Evolutionary conservation across 2,329 filamentous ascomycete species (phyloP).

Genomic region (Sphaerulina musiva): DNA sequence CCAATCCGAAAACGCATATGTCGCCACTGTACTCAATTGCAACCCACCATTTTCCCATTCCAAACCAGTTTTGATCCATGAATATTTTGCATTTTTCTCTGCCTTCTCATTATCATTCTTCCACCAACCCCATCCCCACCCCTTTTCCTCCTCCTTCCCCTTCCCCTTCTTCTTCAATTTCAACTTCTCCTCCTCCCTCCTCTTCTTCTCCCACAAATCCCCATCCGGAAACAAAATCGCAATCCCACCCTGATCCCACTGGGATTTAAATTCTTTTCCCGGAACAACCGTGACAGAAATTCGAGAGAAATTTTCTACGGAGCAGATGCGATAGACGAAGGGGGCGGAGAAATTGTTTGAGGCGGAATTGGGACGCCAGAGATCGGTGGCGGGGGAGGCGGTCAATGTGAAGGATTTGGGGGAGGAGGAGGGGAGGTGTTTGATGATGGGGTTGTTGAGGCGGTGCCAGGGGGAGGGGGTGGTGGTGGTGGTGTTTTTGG

Average conservation of each 20-base stretch:
- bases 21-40: constrained; percentile 15
- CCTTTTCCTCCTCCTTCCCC: no score
- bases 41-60: constrained; percentile 15
- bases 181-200: no score
- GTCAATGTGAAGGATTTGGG: constrained; percentile 17
- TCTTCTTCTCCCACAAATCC: not conserved
- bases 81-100: no score
- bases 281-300: constrained; percentile 16
- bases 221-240: constrained; percentile 12
- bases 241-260: constrained; percentile 17
- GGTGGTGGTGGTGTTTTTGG: no score
- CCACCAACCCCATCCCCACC: no score
- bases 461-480: constrained; percentile 9
- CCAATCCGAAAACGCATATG: constrained; percentile 17
- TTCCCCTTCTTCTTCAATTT: not conserved
- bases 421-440: not conserved
- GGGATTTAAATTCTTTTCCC: constrained; percentile 17
- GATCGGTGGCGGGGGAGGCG: constrained; percentile 14
- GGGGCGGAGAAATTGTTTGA: constrained; percentile 18
- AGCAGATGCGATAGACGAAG: constrained; percentile 16
- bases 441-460: constrained; percentile 13
- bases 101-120: no score
- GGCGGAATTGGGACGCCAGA: constrained; percentile 15
- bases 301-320: constrained; percentile 6
- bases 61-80: constrained; percentile 15